phyloP scores from a whole-genome alignment of 2,329 filamentous ascomycete species.

The Diplocarpon rosae region DNA sequence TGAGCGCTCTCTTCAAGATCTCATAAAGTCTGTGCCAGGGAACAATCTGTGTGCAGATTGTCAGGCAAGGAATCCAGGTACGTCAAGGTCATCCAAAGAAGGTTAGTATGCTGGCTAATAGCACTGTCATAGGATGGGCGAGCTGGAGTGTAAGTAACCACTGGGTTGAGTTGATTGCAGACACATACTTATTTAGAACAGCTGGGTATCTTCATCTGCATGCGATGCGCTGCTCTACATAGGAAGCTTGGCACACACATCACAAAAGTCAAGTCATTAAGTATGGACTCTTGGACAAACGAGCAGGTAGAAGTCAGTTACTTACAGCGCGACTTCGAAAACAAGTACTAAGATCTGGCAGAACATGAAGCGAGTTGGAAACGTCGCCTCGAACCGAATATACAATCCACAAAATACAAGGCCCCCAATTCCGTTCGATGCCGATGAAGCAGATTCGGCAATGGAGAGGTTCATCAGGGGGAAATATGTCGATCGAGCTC shows the following conservation, averaged over 20 bases:
- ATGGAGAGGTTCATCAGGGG: constrained; percentile 94
- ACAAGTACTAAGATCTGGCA: constrained; percentile 30
- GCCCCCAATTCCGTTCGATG: constrained; percentile 77
- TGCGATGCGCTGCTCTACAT: constrained; percentile 92
- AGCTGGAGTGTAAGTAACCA: constrained; percentile 28
- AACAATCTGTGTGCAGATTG: constrained; percentile 96
- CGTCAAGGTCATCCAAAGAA: constrained; percentile 21
- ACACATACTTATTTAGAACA: constrained; percentile 31
- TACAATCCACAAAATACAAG: constrained; percentile 81
- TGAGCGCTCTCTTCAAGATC: constrained; percentile 80
- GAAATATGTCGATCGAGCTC: constrained; percentile 66
- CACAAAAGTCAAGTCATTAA: constrained; percentile 96
- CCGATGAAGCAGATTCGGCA: constrained; percentile 82
- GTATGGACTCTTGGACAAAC: constrained; percentile 94
- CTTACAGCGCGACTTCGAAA: not conserved
- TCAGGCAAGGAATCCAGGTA: constrained; percentile 81
- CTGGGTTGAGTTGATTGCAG: not conserved
- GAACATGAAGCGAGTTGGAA: constrained; percentile 93
- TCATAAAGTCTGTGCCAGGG: constrained; percentile 72
- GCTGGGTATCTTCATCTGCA: constrained; percentile 93
- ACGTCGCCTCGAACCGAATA: constrained; percentile 70
- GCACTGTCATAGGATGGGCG: constrained; percentile 24
- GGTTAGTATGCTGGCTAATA: constrained; percentile 7
- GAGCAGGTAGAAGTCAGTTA: constrained; percentile 84
- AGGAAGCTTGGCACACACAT: constrained; percentile 96